These are phyloP conservation scores for Fusarium palustre DNA, from an alignment of 2,329 filamentous ascomycete species.

Conservation along the genomic window DNA sequence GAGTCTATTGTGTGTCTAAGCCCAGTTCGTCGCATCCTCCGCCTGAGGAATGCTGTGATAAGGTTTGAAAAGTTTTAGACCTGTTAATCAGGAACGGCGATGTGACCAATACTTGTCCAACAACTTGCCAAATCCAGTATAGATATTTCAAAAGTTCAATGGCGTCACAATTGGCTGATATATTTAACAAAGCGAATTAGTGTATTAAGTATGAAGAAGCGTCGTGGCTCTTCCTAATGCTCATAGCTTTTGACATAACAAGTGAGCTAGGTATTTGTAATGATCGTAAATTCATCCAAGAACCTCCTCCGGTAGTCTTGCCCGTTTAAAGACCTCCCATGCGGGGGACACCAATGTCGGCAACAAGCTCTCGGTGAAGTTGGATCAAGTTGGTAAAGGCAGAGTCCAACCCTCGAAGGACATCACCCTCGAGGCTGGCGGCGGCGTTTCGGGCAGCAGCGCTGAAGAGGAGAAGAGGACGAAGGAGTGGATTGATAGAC, in stretches of 20 bases:
- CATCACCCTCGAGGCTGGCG: neutral
- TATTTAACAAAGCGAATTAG: neutral
- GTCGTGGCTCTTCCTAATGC: neutral
- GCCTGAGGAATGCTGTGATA: slow-evolving; percentile 5
- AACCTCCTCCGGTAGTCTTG: neutral
- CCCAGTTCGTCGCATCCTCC: neutral
- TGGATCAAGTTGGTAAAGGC: neutral
- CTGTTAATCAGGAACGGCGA: too few species aligned
- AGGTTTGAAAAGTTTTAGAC: neutral
- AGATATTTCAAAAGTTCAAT: too few species aligned
- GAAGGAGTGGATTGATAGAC: slow-evolving; percentile 13
- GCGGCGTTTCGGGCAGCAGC: neutral
- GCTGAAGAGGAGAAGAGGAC: neutral
- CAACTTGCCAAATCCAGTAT: too few species aligned
- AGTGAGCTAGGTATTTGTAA: neutral
- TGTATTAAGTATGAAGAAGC: slow-evolving; percentile 16
- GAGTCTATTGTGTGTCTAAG: neutral
- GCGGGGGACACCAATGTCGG: neutral
- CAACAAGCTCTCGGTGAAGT: accelerated
- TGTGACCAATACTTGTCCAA: neutral
- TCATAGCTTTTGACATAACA: neutral
- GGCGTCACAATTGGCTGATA: neutral
- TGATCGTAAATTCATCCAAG: neutral
- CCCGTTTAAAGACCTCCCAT: neutral
- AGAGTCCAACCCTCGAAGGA: neutral